phyloP scores from a whole-genome alignment of 2,329 filamentous ascomycete genomes.

The Epicoccum sorghinum region DNA sequence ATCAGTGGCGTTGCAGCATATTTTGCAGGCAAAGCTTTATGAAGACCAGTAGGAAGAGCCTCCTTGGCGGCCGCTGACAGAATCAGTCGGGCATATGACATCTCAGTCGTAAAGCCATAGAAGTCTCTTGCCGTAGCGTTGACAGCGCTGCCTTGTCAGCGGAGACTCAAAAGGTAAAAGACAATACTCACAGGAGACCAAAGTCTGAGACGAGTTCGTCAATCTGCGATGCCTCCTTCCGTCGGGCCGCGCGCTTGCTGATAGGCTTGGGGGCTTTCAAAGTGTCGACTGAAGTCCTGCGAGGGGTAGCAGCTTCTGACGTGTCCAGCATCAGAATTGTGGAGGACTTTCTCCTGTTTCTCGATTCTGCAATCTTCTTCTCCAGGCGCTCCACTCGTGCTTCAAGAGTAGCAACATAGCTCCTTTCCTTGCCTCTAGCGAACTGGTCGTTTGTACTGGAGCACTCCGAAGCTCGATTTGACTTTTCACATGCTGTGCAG shows the following conservation, averaged over 20 bases:
- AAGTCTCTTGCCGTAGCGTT: conserved; percentile 95
- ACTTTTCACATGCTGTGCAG: conserved; percentile 93
- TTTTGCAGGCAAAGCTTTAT: conserved; percentile 71
- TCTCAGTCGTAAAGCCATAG: conserved; percentile 83
- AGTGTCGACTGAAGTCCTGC: conserved; percentile 49
- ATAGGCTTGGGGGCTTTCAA: conserved; percentile 40
- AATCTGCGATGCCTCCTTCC: conserved; percentile 80
- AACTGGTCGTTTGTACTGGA: conserved; percentile 96
- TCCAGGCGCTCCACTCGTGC: conserved; percentile 88
- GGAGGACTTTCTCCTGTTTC: conserved; percentile 73
- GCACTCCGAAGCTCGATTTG: conserved; percentile 83
- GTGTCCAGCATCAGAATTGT: conserved; percentile 69
- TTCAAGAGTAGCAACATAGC: conserved; percentile 96
- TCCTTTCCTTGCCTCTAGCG: conserved; percentile 91
- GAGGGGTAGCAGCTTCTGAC: conserved; percentile 60
- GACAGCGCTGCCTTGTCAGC: conserved; percentile 68
- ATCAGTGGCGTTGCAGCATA: conserved; percentile 72
- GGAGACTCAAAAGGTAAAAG: neutral
- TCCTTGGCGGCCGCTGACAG: conserved; percentile 82
- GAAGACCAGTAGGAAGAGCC: conserved; percentile 66
- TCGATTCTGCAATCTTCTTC: conserved; percentile 69
- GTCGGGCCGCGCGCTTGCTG: conserved; percentile 52
- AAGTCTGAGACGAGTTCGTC: conserved; percentile 94
- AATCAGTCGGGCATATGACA: conserved; percentile 90
- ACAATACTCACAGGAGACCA: conserved; percentile 74